Conservation (phyloP, 768 basidiomycete genomes). For the Phylloporus sp. region DNA sequence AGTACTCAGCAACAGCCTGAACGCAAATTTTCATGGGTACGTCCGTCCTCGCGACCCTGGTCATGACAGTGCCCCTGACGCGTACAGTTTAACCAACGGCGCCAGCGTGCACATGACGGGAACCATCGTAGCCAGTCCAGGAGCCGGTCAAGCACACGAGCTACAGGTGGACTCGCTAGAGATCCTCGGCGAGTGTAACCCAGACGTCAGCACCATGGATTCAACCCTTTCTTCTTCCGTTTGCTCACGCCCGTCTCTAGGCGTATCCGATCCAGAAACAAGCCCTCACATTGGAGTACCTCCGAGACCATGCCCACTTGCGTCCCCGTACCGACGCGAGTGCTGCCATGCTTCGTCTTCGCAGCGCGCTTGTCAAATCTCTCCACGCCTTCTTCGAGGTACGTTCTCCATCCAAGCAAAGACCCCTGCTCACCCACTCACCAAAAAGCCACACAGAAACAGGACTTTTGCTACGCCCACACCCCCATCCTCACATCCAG, state of each 20-base stretch:
- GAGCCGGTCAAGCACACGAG: constrained; percentile 49
- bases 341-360: constrained; percentile 70
- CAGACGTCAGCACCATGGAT: constrained; percentile 38
- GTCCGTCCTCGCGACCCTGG: not conserved
- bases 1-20: constrained; percentile 46
- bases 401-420: constrained; percentile 17
- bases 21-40: constrained; percentile 18
- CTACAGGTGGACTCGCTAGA: constrained; percentile 44
- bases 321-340: constrained; percentile 71
- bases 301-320: constrained; percentile 85
- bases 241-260: constrained; percentile 35
- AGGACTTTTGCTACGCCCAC: constrained; percentile 74
- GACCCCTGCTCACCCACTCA: constrained; percentile 13
- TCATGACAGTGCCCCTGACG: not conserved
- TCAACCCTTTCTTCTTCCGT: not conserved
- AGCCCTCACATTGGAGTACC: constrained; percentile 66
- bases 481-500: constrained; percentile 86
- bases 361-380: constrained; percentile 51
- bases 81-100: constrained; percentile 47
- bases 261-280: constrained; percentile 92
- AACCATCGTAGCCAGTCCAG: constrained; percentile 41
- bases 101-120: constrained; percentile 50
- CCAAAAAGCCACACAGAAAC: constrained; percentile 41
- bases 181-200: constrained; percentile 52
- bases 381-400: constrained; percentile 74